phyloP scores from a whole-genome alignment of 73 alveolate genomes.

The Stentor coeruleus region DNA sequence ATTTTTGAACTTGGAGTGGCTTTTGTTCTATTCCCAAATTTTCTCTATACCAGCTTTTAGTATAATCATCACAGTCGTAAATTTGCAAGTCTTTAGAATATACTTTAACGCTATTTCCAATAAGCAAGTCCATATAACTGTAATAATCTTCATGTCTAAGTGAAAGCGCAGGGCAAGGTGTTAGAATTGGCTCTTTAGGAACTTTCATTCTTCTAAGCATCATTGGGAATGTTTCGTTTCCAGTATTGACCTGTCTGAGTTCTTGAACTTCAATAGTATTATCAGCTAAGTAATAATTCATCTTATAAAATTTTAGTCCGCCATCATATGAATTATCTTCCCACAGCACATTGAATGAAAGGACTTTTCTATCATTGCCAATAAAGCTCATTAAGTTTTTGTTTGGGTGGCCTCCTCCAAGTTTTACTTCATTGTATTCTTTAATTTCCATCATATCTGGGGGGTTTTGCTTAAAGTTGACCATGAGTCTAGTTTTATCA shows the following conservation, averaged over 20 bases:
- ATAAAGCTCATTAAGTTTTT: constrained; percentile 65
- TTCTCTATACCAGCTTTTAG: constrained; percentile 88
- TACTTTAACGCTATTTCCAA: constrained; percentile 76
- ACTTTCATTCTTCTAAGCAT: constrained; percentile 84
- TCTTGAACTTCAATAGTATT: constrained; percentile 89
- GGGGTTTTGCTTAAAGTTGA: constrained; percentile 79
- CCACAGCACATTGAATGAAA: constrained; percentile 79
- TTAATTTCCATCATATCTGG: constrained; percentile 87
- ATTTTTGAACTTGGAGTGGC: constrained; percentile 69
- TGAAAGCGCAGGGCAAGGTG: constrained; percentile 93
- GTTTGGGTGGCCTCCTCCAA: constrained; percentile 95
- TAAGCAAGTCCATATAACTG: constrained; percentile 77
- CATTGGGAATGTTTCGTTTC: constrained; percentile 90
- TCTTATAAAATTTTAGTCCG: constrained; percentile 81
- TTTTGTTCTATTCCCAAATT: constrained; percentile 69
- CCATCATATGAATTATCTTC: constrained; percentile 87
- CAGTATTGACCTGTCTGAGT: constrained; percentile 79
- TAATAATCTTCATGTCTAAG: constrained; percentile 88
- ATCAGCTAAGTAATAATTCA: constrained; percentile 89
- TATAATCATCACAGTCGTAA: constrained; percentile 90
- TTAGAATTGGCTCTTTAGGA: constrained; percentile 84
- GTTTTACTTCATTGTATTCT: constrained; percentile 89
- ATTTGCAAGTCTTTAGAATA: constrained; percentile 86
- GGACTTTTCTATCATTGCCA: constrained; percentile 86
- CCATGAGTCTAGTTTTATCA: constrained; percentile 63